A percentile compares a stretch with the other conserved stretches of the same genome.
phyloP scores from a whole-genome alignment of 768 basidiomycete genomes.

The Mycena galopus region DNA sequence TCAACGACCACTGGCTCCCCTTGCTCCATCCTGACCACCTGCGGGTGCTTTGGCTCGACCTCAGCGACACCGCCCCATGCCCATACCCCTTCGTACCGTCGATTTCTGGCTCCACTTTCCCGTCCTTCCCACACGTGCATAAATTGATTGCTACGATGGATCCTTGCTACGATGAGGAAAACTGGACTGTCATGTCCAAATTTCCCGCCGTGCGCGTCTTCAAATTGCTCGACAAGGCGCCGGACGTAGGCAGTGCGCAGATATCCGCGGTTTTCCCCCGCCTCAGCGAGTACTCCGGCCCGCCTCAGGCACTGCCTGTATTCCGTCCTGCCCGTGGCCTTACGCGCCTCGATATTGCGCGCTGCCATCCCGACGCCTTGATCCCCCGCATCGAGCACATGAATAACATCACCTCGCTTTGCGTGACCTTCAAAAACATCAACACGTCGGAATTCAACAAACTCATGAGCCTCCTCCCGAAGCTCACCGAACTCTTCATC shows the following conservation, averaged over 20 bases:
- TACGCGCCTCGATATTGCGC: background rate
- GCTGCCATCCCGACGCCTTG: background rate
- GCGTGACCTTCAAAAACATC: background rate
- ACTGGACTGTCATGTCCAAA: no score
- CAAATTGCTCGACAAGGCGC: no score
- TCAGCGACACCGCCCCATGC: no score
- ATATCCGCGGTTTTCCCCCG: no score
- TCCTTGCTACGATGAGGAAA: no score
- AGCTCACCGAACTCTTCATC: slow-evolving; percentile 1
- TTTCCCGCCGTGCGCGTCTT: no score
- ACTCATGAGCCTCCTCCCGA: background rate
- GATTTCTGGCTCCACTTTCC: background rate
- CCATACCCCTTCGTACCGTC: background rate
- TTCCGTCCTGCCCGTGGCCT: background rate
- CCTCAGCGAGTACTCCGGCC: no score
- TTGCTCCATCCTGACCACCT: slow-evolving; percentile 13
- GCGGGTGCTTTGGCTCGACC: background rate
- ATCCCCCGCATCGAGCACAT: background rate
- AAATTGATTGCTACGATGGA: no score
- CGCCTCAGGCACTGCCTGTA: background rate
- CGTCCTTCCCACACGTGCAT: slow-evolving; percentile 1
- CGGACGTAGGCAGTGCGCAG: no score
- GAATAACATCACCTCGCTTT: background rate
- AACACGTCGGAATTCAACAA: background rate
- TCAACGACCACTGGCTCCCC: slow-evolving; percentile 13